Evolutionary conservation across 2,329 filamentous ascomycete species (phyloP).

Genomic region (Dothistroma pini): DNA sequence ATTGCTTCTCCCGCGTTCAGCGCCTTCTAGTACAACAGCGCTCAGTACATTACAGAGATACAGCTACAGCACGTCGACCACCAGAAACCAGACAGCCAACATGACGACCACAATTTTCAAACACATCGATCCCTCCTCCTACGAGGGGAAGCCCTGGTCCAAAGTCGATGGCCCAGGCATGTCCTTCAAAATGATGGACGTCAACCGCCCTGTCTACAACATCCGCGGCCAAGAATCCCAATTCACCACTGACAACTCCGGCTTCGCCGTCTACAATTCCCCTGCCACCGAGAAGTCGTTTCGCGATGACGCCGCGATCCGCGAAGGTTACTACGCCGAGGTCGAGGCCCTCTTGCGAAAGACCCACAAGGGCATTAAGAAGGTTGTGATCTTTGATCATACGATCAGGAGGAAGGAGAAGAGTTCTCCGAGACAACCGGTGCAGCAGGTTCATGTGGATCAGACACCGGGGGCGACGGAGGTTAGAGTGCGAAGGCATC

Average conservation of each 20-base stretch:
- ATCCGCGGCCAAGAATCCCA: constrained; percentile 50
- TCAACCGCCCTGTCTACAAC: constrained; percentile 51
- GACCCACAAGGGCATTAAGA: constrained; percentile 54
- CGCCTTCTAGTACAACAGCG: background rate
- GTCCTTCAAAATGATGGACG: constrained; percentile 51
- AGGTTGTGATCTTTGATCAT: constrained; percentile 68
- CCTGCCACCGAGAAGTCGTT: constrained; percentile 56
- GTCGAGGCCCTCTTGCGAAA: constrained; percentile 56
- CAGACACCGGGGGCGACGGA: constrained; percentile 63
- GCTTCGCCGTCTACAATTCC: constrained; percentile 54
- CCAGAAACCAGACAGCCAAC: constrained; percentile 22
- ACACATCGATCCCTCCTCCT: constrained; percentile 56
- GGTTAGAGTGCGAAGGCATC: constrained; percentile 58
- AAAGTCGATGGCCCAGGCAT: constrained; percentile 60
- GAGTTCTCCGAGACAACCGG: constrained; percentile 58
- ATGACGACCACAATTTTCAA: constrained; percentile 60
- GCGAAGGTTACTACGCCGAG: constrained; percentile 58
- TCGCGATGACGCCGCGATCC: constrained; percentile 53
- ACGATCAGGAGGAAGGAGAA: constrained; percentile 59
- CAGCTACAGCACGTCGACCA: background rate
- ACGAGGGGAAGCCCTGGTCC: constrained; percentile 54
- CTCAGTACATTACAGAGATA: background rate
- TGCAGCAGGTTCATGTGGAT: constrained; percentile 68
- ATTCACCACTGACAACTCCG: constrained; percentile 56
- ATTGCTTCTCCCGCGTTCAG: background rate